Evolutionary conservation across 1,284 basidiomycete genomes (phyloP).

Genomic region (Trichosporon sp.): DNA sequence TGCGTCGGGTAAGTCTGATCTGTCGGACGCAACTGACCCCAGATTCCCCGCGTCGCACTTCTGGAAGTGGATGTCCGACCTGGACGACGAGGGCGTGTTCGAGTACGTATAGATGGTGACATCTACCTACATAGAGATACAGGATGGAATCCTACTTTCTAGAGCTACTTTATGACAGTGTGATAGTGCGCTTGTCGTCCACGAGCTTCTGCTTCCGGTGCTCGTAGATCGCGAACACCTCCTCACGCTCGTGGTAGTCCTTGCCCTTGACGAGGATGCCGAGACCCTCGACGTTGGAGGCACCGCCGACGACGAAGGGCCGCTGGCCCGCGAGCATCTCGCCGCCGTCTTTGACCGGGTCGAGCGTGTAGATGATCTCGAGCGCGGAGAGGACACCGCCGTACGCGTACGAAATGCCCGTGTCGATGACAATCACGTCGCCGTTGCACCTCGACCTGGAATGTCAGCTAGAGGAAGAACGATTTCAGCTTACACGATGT

Average conservation of each 20-base stretch:
- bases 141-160: not conserved
- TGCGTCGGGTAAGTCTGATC: constrained; percentile 66
- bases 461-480: not conserved
- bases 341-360: constrained; percentile 17
- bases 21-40: constrained; percentile 16
- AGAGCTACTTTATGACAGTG: constrained; percentile 8
- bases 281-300: not conserved
- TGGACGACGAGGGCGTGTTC: constrained; percentile 52
- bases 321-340: constrained; percentile 17
- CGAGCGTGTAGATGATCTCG: constrained; percentile 77
- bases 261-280: constrained; percentile 36
- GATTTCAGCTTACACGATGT: constrained; percentile 60
- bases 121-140: constrained; percentile 17
- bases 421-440: constrained; percentile 87
- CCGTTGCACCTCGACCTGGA: constrained; percentile 71
- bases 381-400: constrained; percentile 86
- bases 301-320: not conserved
- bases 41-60: constrained; percentile 54
- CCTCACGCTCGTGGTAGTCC: constrained; percentile 72
- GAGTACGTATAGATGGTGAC: constrained; percentile 45
- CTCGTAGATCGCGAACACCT: constrained; percentile 73
- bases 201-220: constrained; percentile 46
- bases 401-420: constrained; percentile 90
- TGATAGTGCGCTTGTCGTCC: constrained; percentile 37
- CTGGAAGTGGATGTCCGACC: constrained; percentile 55